A percentile compares a stretch with the other conserved stretches of the same genome.
Conservation (phyloP, 2,329 filamentous ascomycete genomes). For the Aspergillus sp. region DNA sequence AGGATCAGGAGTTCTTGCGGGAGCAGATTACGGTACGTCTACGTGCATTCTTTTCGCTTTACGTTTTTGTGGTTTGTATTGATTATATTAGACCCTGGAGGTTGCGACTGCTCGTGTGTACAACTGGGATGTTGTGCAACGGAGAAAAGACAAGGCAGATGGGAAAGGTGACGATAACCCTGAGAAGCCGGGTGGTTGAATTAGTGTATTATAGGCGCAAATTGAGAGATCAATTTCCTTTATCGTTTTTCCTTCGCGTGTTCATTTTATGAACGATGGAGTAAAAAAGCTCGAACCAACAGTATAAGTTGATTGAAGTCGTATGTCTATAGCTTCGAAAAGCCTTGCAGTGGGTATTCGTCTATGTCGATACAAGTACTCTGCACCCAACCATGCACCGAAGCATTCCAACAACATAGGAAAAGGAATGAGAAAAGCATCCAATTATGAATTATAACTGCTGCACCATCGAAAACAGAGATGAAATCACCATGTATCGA, state of each 20-base stretch:
- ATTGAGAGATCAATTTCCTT: no score
- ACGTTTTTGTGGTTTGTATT: not conserved
- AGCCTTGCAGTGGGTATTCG: no score
- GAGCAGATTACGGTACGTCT: conserved; percentile 88
- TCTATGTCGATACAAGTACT: no score
- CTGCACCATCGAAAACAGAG: no score
- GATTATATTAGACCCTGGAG: conserved; percentile 74
- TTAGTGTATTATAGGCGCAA: not conserved
- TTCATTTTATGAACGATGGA: not conserved
- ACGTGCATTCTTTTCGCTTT: not conserved
- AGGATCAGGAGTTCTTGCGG: conserved; percentile 89
- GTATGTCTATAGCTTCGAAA: no score
- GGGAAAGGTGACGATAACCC: conserved; percentile 40
- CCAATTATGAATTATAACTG: no score
- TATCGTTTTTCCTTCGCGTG: conserved; percentile 1
- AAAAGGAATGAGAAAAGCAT: no score
- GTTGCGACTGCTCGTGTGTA: conserved; percentile 96
- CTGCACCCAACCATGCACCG: no score
- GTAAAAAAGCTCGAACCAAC: not conserved
- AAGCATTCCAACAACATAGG: no score
- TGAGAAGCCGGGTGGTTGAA: conserved; percentile 19
- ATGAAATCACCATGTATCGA: no score
- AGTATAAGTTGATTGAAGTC: not conserved
- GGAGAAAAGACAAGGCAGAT: conserved; percentile 75
- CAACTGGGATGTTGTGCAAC: conserved; percentile 97